Evolutionary conservation across 106 monocot species (phyloP), one percentile per base, ranked within the genome.

Genomic region (Posidonia australis): DNA sequence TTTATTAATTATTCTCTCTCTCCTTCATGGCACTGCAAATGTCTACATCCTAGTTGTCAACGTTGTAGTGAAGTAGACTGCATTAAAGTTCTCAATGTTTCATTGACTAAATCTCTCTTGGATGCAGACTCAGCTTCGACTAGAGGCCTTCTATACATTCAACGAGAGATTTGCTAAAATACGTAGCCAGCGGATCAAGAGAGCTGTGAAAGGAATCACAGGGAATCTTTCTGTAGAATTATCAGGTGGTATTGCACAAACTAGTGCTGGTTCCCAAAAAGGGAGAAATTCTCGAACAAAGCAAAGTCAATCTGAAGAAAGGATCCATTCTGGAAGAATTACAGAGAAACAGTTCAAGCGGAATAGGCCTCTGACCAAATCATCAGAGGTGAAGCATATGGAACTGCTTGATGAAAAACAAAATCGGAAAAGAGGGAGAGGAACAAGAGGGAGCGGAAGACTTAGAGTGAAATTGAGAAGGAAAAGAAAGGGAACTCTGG

Each of bases 91-190:
- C 29, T 28, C 4, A 5, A 14, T 13, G 27, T 30, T 28, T 57
- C 27, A 57, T 9, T 13, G 23, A 28, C 13, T 28, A 57, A 57
- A 25, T 24, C 23, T 26, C 21, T 14, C 61, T 41, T 46, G 3
- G 12, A 47, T 76, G 16, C 87, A 96, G 94, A 96, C 86, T 54
- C 94, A 96, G 60, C 72, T 96, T 19, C 77, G 90, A 46, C 68
- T 96, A 42, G 94, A 90, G 62, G 94, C 94, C 44, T 96, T 96
- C 72, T 96, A 87, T 68, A 76, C 84, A 55, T 96, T 96, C 70
- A 96, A 96, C 67, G 94, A 96, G 70, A 82, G 86, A 66, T 96
- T 96, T 82, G 94, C 94, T 23, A 96, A 90, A 82, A 82, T 96
- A 52, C 84, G 90, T 18, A 96, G 94, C 67, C 74, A 96, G 58